A percentile compares a stretch with the other conserved stretches of the same genome.
phyloP scores from a whole-genome alignment of 1,139 yeast species.

The Kodamaea sp. region DNA sequence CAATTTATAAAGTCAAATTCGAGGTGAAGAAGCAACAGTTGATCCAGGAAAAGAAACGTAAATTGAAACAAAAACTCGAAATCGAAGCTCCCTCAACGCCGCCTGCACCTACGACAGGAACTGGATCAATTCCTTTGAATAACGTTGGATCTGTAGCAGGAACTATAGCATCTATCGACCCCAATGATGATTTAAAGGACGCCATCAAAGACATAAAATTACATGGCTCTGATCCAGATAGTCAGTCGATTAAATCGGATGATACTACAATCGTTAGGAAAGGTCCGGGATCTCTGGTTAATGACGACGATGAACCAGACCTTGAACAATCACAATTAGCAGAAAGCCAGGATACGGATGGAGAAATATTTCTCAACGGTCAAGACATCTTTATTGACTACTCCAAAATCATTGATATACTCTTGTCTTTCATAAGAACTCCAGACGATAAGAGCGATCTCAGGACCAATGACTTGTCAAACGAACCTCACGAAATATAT shows the following conservation, averaged over 20 bases:
- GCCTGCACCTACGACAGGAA: too few relatives aligned
- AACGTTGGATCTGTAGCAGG: slow-evolving; percentile 3
- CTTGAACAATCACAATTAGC: neutral
- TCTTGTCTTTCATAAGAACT: slow-evolving; percentile 75
- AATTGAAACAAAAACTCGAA: slow-evolving; percentile 8
- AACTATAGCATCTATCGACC: slow-evolving; percentile 7
- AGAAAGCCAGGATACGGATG: slow-evolving; percentile 32
- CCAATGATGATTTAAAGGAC: slow-evolving; percentile 2
- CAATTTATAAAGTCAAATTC: slow-evolving; percentile 68
- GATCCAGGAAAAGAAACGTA: slow-evolving; percentile 15
- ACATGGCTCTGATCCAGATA: slow-evolving; percentile 14
- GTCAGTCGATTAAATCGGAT: slow-evolving; percentile 26
- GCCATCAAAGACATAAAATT: slow-evolving; percentile 10
- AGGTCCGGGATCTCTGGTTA: slow-evolving; percentile 1
- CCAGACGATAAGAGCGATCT: slow-evolving; percentile 20
- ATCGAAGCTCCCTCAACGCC: slow-evolving; percentile 4
- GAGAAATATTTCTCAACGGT: slow-evolving; percentile 67
- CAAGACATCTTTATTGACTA: slow-evolving; percentile 85
- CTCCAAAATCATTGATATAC: slow-evolving; percentile 74
- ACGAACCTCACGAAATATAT: slow-evolving; percentile 50
- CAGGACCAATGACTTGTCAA: slow-evolving; percentile 30
- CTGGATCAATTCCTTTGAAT: neutral
- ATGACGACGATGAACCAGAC: neutral
- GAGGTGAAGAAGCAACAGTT: slow-evolving; percentile 41
- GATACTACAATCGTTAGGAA: slow-evolving; percentile 26